These are phyloP conservation scores for Sutorius australiensis DNA, from an alignment of 768 basidiomycete genomes.

Conservation along the genomic window DNA sequence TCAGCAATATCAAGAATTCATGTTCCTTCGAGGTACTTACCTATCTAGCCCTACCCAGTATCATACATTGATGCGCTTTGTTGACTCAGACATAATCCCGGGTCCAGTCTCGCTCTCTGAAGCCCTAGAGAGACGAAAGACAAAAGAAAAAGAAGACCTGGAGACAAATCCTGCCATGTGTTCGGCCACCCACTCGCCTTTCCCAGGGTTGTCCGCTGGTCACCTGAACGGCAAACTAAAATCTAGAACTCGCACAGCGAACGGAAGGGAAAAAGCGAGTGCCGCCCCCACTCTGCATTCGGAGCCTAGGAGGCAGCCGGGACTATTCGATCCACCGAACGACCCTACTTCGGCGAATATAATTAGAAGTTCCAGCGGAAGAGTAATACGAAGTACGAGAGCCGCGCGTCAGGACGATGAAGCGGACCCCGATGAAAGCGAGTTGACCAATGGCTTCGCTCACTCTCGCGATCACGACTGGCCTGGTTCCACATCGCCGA, in stretches of 20 bases:
- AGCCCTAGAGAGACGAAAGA: conserved; percentile 54
- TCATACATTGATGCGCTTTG: conserved; percentile 3
- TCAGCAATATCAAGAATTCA: conserved; percentile 62
- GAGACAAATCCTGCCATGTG: conserved; percentile 56
- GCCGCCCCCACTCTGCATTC: conserved; percentile 27
- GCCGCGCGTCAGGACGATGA: conserved; percentile 25
- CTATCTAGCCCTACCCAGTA: not conserved
- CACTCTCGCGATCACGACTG: conserved; percentile 21
- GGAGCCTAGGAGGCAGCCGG: conserved; percentile 22
- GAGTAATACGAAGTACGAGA: conserved; percentile 30
- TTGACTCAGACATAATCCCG: conserved; percentile 59
- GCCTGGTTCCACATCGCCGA: conserved; percentile 24
- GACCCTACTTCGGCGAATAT: conserved; percentile 16
- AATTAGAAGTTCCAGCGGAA: conserved; percentile 29
- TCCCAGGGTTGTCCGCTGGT: conserved; percentile 21
- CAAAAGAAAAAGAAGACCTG: conserved; percentile 52
- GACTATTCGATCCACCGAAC: conserved; percentile 17
- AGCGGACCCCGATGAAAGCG: conserved; percentile 22
- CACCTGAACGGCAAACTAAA: conserved; percentile 36
- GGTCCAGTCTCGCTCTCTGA: conserved; percentile 53
- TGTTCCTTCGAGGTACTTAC: conserved; percentile 62
- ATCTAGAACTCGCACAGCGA: conserved; percentile 36
- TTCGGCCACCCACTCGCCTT: conserved; percentile 27
- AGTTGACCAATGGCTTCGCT: conserved; percentile 22
- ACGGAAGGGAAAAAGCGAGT: conserved; percentile 31